Percentiles rank a stretch among this genome's conserved stretches.
These are phyloP conservation scores for Talaromyces atroroseus DNA, from an alignment of 2,329 filamentous ascomycete species.

Conservation along the genomic window DNA sequence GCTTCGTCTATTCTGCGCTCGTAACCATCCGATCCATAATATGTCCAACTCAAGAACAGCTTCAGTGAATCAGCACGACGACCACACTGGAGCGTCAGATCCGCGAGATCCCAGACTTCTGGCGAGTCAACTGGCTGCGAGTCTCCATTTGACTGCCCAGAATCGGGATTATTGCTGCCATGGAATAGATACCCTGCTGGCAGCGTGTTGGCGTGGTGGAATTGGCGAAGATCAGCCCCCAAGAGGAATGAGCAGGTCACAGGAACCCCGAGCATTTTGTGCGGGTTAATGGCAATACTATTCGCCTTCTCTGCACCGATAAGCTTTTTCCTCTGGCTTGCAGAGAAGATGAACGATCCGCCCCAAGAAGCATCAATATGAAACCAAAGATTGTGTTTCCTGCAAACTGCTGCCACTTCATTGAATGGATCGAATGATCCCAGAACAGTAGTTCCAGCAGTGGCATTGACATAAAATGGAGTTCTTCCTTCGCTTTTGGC, in stretches of 20 bases:
- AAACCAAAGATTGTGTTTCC: conserved; percentile 72
- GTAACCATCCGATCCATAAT: conserved; percentile 76
- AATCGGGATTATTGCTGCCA: conserved; percentile 39
- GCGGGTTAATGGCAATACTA: conserved; percentile 82
- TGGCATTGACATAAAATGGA: conserved; percentile 92
- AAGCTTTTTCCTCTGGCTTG: conserved; percentile 59
- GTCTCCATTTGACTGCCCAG: conserved; percentile 23
- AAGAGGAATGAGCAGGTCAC: conserved; percentile 88
- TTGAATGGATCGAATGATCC: conserved; percentile 81
- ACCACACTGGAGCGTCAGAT: conserved; percentile 89
- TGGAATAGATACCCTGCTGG: conserved; percentile 84
- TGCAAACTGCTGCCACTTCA: conserved; percentile 65
- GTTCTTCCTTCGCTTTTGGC: conserved; percentile 65
- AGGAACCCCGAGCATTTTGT: conserved; percentile 94
- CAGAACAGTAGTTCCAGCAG: conserved; percentile 87
- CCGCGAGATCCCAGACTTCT: conserved; percentile 82
- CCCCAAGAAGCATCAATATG: conserved; percentile 94
- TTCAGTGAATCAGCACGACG: conserved; percentile 81
- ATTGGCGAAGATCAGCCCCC: conserved; percentile 66
- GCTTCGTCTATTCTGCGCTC: conserved; percentile 63
- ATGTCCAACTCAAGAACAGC: conserved; percentile 81
- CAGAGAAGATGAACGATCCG: conserved; percentile 72
- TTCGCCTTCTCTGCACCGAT: conserved; percentile 68
- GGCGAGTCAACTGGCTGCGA: conserved; percentile 27
- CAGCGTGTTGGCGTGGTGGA: conserved; percentile 79